These are phyloP conservation scores for Acorus calamus DNA, from an alignment of 106 monocot species.

Conservation along the genomic window DNA sequence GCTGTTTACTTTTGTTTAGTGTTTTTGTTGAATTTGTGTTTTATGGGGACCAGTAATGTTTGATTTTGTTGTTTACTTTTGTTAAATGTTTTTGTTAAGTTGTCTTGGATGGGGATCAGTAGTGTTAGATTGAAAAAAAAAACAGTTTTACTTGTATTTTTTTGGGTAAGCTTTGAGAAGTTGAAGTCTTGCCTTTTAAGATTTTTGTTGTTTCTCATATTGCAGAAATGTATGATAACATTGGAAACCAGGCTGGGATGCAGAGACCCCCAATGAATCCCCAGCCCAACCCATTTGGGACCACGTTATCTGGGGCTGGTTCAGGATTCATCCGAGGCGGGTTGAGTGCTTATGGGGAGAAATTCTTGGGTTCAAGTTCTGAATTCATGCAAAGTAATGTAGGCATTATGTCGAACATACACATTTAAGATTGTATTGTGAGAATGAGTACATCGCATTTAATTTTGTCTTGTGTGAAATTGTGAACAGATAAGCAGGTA, in stretches of 20 bases:
- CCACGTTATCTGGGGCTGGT: constrained; percentile 31
- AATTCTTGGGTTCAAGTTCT: constrained; percentile 14
- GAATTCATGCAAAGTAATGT: constrained; percentile 40
- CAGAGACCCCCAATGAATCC: constrained; percentile 24
- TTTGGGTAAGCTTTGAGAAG: no score
- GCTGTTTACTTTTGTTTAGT: no score
- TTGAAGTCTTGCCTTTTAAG: no score
- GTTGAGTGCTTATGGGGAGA: constrained; percentile 20
- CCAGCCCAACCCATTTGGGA: constrained; percentile 30
- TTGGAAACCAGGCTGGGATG: constrained; percentile 15
- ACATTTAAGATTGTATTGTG: not conserved
- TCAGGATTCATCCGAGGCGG: constrained; percentile 33
- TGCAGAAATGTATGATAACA: constrained; percentile 29
- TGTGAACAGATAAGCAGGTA: constrained; percentile 33
- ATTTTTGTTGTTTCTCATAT: not conserved
- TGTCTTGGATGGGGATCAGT: no score
- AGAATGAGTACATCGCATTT: not conserved
- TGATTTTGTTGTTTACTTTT: no score
- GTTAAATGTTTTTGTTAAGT: no score
- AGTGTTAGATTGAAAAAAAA: no score
- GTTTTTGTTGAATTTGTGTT: no score
- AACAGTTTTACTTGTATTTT: no score
- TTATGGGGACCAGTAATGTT: no score
- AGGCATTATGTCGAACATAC: not conserved
- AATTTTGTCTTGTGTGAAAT: not conserved